Evolutionary conservation across 331 rosid genomes (phyloP).

Genomic region (Erythrophleum ivorense): DNA sequence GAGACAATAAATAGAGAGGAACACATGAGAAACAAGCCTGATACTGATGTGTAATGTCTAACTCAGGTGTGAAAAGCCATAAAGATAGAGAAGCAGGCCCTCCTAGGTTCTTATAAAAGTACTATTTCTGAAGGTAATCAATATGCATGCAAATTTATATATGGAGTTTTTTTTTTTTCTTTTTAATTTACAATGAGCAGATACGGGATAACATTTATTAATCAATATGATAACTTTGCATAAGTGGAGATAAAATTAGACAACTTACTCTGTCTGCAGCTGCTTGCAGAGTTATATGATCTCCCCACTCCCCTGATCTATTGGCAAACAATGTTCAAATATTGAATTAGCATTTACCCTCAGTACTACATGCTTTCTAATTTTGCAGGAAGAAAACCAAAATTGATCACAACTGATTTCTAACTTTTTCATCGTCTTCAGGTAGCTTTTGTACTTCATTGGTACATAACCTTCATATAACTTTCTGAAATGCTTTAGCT

Average conservation of each 20-base stretch:
- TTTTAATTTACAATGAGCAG: not conserved
- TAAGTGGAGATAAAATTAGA: slow-evolving; percentile 19
- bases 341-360: slow-evolving; percentile 43
- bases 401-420: slow-evolving; percentile 49
- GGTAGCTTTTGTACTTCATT: slow-evolving; percentile 79
- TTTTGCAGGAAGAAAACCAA: slow-evolving; percentile 42
- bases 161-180: not conserved
- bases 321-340: slow-evolving; percentile 42
- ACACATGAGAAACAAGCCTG: not conserved
- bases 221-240: not conserved
- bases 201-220: not conserved
- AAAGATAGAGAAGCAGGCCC: not conserved
- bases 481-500: slow-evolving; percentile 81
- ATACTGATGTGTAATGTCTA: not conserved
- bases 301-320: slow-evolving; percentile 99
- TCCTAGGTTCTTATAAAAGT: slow-evolving; percentile 13
- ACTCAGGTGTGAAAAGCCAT: not conserved
- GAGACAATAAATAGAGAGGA: not conserved
- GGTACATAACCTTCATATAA: slow-evolving; percentile 90
- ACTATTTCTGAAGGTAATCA: not conserved
- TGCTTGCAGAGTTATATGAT: slow-evolving; percentile 94
- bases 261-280: slow-evolving; percentile 90
- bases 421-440: slow-evolving; percentile 92
- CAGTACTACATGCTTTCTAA: slow-evolving; percentile 39
- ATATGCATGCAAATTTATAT: slow-evolving; percentile 8